These are phyloP conservation scores for Firmiana major DNA, from an alignment of 345 rosid species.

Conservation along the genomic window DNA sequence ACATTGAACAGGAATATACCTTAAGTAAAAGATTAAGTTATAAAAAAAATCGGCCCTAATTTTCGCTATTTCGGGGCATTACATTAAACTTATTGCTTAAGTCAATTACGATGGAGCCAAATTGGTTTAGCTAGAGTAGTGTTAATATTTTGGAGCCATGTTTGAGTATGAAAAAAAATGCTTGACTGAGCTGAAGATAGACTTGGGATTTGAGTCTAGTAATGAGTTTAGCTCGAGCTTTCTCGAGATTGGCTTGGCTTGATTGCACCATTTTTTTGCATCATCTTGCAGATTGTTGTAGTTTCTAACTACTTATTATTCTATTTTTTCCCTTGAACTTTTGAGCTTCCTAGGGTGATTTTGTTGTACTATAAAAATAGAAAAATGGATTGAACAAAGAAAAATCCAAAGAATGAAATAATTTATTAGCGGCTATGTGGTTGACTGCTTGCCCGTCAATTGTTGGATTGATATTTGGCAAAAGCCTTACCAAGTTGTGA, in stretches of 20 bases:
- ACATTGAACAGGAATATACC: too few species aligned
- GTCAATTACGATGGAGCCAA: background rate
- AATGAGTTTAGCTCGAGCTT: too few species aligned
- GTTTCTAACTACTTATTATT: background rate
- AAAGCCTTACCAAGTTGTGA: constrained; percentile 80
- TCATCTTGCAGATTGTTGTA: background rate
- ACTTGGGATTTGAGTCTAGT: background rate
- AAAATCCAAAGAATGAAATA: constrained; percentile 49
- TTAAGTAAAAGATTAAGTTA: too few species aligned
- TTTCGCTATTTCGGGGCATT: too few species aligned
- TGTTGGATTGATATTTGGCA: constrained; percentile 94
- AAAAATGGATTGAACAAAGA: constrained; percentile 33
- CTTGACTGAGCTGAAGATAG: background rate
- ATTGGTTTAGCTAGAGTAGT: background rate
- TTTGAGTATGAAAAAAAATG: background rate
- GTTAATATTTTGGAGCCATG: background rate
- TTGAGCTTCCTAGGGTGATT: constrained; percentile 49
- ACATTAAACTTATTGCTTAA: background rate
- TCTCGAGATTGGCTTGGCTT: background rate
- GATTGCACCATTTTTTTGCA: background rate
- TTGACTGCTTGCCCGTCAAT: constrained; percentile 91
- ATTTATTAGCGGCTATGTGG: constrained; percentile 77
- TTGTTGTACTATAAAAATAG: constrained; percentile 77
- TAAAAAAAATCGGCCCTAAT: too few species aligned
- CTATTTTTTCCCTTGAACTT: background rate